phyloP scores from a whole-genome alignment of 2,329 filamentous ascomycete genomes.

The Meredithiella fracta region DNA sequence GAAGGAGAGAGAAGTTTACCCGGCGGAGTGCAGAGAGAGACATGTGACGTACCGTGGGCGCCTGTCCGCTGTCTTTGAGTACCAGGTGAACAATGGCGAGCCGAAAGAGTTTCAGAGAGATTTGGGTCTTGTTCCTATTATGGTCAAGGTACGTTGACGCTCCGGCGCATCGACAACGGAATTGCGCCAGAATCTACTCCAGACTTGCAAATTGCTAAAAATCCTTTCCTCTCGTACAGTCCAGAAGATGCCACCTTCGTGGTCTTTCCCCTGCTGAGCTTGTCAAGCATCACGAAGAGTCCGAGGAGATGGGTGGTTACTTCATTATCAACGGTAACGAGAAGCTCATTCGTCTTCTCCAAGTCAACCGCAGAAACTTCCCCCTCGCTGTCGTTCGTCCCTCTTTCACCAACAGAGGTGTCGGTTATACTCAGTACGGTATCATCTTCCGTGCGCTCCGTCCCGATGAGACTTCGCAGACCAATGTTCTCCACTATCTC shows the following conservation, averaged over 20 bases:
- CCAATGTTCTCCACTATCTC: constrained; percentile 90
- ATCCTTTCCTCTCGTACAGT: constrained; percentile 31
- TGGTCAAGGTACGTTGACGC: constrained; percentile 55
- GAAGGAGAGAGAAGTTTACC: constrained; percentile 69
- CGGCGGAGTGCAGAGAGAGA: constrained; percentile 84
- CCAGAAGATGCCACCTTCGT: constrained; percentile 80
- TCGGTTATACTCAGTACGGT: constrained; percentile 75
- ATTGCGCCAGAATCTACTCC: not conserved
- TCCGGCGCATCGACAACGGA: not conserved
- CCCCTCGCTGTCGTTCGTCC: constrained; percentile 86
- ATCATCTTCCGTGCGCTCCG: constrained; percentile 83
- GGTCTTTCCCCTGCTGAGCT: constrained; percentile 68
- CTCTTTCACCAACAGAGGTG: constrained; percentile 76
- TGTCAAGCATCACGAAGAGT: constrained; percentile 79
- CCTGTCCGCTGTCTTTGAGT: constrained; percentile 69
- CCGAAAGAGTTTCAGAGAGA: constrained; percentile 70
- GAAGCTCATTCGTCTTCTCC: constrained; percentile 84
- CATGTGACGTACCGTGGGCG: constrained; percentile 83
- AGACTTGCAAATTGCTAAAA: constrained; percentile 3
- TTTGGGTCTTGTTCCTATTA: constrained; percentile 76
- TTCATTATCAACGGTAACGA: constrained; percentile 97
- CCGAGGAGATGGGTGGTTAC: constrained; percentile 90
- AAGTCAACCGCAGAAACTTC: constrained; percentile 81
- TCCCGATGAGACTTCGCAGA: constrained; percentile 96
- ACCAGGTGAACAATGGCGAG: constrained; percentile 71